Percentiles rank a stretch among this genome's conserved stretches.
These are phyloP conservation scores for Candida multigemmis DNA, from an alignment of 805 yeast genomes.

Conservation along the genomic window DNA sequence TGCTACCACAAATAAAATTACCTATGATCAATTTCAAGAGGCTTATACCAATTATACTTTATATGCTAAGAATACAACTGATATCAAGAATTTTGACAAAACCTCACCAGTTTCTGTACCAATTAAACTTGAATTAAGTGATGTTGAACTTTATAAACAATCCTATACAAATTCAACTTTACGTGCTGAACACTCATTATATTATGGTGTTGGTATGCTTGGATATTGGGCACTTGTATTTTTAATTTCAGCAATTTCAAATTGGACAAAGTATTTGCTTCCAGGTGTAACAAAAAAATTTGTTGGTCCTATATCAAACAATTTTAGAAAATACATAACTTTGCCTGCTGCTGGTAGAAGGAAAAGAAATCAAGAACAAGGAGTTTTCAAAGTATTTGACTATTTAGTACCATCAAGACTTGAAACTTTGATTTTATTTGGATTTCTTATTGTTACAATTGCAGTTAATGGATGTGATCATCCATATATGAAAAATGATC, in stretches of 20 bases:
- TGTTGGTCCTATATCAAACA: slow-evolving; percentile 16
- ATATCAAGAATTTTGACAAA: slow-evolving; percentile 14
- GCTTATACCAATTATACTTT: slow-evolving; percentile 8
- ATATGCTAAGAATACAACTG: slow-evolving; percentile 8
- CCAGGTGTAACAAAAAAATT: slow-evolving; percentile 23
- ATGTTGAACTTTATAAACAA: slow-evolving; percentile 1
- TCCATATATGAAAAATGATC: slow-evolving; percentile 9
- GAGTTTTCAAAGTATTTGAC: slow-evolving; percentile 9
- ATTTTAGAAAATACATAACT: slow-evolving; percentile 14
- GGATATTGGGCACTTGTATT: slow-evolving; percentile 42
- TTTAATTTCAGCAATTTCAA: slow-evolving; percentile 29
- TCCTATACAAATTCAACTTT: too few species aligned
- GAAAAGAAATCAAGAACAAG: slow-evolving; percentile 11
- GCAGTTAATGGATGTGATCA: slow-evolving; percentile 8
- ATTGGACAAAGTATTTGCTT: slow-evolving; percentile 30
- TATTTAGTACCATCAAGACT: slow-evolving; percentile 25
- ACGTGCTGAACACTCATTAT: too few species aligned
- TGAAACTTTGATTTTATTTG: slow-evolving; percentile 19
- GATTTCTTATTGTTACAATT: slow-evolving; percentile 11
- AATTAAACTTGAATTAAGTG: neutral
- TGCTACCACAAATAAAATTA: too few species aligned
- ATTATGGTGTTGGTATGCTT: slow-evolving; percentile 31
- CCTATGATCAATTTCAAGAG: too few species aligned
- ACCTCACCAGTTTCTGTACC: slow-evolving; percentile 8
- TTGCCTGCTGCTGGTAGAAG: slow-evolving; percentile 17